These are phyloP conservation scores for Sinapis alba DNA, from an alignment of 441 rosid species.

Conservation along the genomic window DNA sequence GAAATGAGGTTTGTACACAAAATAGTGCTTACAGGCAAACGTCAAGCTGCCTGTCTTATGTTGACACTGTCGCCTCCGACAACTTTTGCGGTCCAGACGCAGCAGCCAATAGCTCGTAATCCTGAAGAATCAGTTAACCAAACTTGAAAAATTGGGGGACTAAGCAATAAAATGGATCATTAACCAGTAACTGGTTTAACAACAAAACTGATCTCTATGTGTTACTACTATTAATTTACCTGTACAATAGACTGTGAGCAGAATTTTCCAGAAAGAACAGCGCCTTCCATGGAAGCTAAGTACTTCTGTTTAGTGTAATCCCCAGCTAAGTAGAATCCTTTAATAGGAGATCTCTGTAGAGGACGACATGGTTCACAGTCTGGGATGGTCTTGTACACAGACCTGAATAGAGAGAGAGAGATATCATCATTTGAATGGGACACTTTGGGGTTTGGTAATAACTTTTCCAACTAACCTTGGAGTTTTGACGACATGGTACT, in stretches of 20 bases:
- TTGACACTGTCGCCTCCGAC: constrained; percentile 52
- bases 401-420: constrained; percentile 46
- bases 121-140: constrained; percentile 49
- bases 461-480: constrained; percentile 61
- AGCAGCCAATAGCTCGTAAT: constrained; percentile 54
- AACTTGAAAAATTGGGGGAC: not conserved
- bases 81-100: constrained; percentile 42
- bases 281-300: constrained; percentile 98
- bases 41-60: constrained; percentile 14
- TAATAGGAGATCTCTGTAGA: constrained; percentile 79
- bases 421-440: not conserved
- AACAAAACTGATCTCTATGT: not conserved
- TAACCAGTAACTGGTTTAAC: not conserved
- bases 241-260: constrained; percentile 83
- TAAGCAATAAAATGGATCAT: not conserved
- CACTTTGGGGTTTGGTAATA: not conserved
- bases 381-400: constrained; percentile 89
- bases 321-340: constrained; percentile 90
- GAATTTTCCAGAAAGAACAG: constrained; percentile 91
- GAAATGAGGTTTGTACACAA: constrained; percentile 27
- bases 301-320: constrained; percentile 96
- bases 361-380: constrained; percentile 95
- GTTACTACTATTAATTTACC: constrained; percentile 48
- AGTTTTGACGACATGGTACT: constrained; percentile 90
- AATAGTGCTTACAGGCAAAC: constrained; percentile 12